phyloP scores from a whole-genome alignment of 2,329 filamentous ascomycete genomes.

The Claviceps sp. region DNA sequence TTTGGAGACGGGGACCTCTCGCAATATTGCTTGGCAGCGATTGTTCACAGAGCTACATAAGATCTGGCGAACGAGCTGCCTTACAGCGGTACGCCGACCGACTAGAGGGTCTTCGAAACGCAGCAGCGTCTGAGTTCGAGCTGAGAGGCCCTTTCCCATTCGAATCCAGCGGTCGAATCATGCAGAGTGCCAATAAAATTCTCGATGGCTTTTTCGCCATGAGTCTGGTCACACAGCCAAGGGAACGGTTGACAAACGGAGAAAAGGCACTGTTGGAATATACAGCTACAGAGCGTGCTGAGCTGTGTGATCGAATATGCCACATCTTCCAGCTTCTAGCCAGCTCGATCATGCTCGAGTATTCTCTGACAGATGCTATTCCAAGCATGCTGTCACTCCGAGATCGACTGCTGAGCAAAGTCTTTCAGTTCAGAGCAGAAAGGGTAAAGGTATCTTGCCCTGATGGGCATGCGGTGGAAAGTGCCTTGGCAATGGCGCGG shows the following conservation, averaged over 20 bases:
- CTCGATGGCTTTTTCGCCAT: slow-evolving; percentile 86
- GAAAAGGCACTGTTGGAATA: slow-evolving; percentile 64
- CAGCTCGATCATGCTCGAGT: slow-evolving; percentile 78
- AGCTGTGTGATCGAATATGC: slow-evolving; percentile 71
- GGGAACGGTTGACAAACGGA: slow-evolving; percentile 56
- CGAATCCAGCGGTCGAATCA: slow-evolving; percentile 52
- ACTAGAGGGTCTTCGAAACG: slow-evolving; percentile 54
- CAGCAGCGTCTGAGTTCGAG: slow-evolving; percentile 68
- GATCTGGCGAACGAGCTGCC: slow-evolving; percentile 67
- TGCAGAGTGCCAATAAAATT: slow-evolving; percentile 63
- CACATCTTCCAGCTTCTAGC: slow-evolving; percentile 72
- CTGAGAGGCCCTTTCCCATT: slow-evolving; percentile 69
- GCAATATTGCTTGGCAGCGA: slow-evolving; percentile 52
- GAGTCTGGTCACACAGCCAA: slow-evolving; percentile 75
- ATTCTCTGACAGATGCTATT: slow-evolving; percentile 70
- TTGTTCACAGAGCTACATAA: slow-evolving; percentile 54
- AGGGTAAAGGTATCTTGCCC: slow-evolving; percentile 15
- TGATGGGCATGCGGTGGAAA: background rate
- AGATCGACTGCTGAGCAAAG: slow-evolving; percentile 66
- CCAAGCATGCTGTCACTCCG: slow-evolving; percentile 64
- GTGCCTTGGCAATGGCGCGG: too few species aligned
- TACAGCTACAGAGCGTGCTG: slow-evolving; percentile 63
- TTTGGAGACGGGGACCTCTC: slow-evolving; percentile 86
- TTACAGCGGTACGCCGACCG: slow-evolving; percentile 61
- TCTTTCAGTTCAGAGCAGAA: slow-evolving; percentile 67